A percentile compares a stretch with the other conserved stretches of the same genome.
Evolutionary conservation across 768 basidiomycete genomes (phyloP).

Genomic region (Lactarius sp.): DNA sequence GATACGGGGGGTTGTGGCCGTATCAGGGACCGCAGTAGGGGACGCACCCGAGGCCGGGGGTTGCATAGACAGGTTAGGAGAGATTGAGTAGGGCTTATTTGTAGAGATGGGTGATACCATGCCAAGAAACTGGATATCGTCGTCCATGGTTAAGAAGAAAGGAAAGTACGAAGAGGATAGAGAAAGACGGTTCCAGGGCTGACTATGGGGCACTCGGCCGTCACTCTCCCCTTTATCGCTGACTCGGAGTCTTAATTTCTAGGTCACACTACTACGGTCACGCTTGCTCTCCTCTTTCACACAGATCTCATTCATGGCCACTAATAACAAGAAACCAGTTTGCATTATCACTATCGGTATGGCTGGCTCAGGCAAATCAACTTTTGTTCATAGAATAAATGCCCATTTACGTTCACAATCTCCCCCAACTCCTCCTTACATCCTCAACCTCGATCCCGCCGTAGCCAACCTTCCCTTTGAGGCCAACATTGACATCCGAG

Average conservation of each 20-base stretch:
- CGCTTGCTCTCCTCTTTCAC: neutral
- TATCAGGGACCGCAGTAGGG: neutral
- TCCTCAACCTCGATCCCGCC: conserved; percentile 97
- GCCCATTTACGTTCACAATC: conserved; percentile 75
- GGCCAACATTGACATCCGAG: conserved; percentile 95
- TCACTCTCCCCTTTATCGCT: conserved; percentile 21
- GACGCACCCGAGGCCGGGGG: conserved; percentile 23
- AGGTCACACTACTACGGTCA: neutral
- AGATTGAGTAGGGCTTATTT: neutral
- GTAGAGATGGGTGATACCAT: conserved; percentile 2
- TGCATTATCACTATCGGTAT: conserved; percentile 91
- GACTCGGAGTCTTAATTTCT: conserved; percentile 13
- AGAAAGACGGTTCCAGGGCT: neutral
- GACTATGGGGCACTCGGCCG: neutral
- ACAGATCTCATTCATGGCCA: neutral
- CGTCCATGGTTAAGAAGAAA: conserved; percentile 13
- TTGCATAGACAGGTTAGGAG: conserved; percentile 7
- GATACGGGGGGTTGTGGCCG: neutral
- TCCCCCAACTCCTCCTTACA: conserved; percentile 75
- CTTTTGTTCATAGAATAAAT: conserved; percentile 93
- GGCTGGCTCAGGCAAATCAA: conserved; percentile 97
- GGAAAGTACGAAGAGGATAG: neutral
- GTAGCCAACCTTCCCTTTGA: conserved; percentile 89
- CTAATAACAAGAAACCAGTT: conserved; percentile 52
- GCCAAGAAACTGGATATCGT: conserved; percentile 23